Conservation (phyloP, 345 rosid genomes). For the Arabis hirsuta region DNA sequence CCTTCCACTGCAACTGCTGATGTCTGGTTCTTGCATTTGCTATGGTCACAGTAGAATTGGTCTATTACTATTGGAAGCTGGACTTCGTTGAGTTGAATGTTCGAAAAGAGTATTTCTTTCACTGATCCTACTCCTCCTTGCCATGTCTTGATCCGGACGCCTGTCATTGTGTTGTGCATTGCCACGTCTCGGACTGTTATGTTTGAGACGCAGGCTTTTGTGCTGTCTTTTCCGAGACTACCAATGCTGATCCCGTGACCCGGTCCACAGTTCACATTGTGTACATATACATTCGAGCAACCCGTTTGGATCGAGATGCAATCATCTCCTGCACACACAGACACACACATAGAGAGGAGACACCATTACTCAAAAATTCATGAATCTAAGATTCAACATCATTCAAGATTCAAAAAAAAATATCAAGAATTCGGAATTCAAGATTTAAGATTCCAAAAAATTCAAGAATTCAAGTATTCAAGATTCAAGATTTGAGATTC, state of each 20-base stretch:
- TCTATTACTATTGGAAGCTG: constrained; percentile 87
- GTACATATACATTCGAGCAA: constrained; percentile 82
- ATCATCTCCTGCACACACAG: constrained; percentile 72
- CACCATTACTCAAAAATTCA: constrained; percentile 7
- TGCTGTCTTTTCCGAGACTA: constrained; percentile 78
- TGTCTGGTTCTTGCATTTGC: constrained; percentile 76
- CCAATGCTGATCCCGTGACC: constrained; percentile 99
- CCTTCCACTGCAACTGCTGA: constrained; percentile 92
- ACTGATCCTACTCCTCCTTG: constrained; percentile 98
- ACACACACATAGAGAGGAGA: not conserved
- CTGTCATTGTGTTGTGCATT: constrained; percentile 88
- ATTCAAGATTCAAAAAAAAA: constrained; percentile 8
- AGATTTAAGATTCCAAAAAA: not conserved
- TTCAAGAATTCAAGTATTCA: constrained; percentile 15
- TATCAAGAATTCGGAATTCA: not conserved
- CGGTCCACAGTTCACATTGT: constrained; percentile 92
- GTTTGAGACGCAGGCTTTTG: constrained; percentile 94
- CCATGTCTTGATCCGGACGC: constrained; percentile 95
- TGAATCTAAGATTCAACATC: constrained; percentile 4
- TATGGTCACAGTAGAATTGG: constrained; percentile 89
- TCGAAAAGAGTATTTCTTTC: constrained; percentile 81
- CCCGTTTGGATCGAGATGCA: constrained; percentile 95
- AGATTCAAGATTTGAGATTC: not conserved
- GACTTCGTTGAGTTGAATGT: constrained; percentile 88
- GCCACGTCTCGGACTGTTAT: constrained; percentile 82